Conservation (phyloP, 2,329 filamentous ascomycete genomes). For the Colletotrichum phormii region DNA sequence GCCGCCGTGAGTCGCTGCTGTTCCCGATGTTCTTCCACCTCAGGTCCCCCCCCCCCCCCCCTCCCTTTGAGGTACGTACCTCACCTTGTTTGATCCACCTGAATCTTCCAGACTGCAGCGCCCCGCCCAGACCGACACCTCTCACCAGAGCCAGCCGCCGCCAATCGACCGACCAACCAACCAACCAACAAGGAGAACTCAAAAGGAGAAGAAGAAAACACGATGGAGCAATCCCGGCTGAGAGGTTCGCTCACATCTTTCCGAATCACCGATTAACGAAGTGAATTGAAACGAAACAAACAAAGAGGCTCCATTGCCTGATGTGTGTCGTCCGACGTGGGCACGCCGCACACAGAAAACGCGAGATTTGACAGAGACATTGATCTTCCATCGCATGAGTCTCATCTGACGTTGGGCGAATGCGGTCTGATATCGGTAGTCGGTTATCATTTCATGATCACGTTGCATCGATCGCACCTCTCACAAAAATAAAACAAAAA, state of each 20-base stretch:
- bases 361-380: not conserved
- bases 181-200: not conserved
- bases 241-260: not conserved
- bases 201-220: no score
- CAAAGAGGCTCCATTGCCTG: not conserved
- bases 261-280: no score
- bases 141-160: not conserved
- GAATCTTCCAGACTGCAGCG: not conserved
- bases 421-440: not conserved
- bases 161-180: not conserved
- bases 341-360: not conserved
- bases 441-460: not conserved
- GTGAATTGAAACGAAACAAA: not conserved
- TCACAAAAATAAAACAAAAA: not conserved
- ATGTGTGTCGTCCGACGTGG: not conserved
- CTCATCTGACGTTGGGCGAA: constrained; percentile 20
- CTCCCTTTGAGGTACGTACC: not conserved
- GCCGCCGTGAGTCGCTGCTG: not conserved
- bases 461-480: not conserved
- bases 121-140: not conserved
- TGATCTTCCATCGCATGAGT: not conserved
- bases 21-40: not conserved
- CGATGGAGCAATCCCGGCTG: not conserved
- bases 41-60: no score
- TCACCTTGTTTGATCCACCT: not conserved